A percentile compares a stretch with the other conserved stretches of the same genome.
Evolutionary conservation across 2,329 filamentous ascomycete species (phyloP).

Genomic region (Zymoseptoria pseudotritici): DNA sequence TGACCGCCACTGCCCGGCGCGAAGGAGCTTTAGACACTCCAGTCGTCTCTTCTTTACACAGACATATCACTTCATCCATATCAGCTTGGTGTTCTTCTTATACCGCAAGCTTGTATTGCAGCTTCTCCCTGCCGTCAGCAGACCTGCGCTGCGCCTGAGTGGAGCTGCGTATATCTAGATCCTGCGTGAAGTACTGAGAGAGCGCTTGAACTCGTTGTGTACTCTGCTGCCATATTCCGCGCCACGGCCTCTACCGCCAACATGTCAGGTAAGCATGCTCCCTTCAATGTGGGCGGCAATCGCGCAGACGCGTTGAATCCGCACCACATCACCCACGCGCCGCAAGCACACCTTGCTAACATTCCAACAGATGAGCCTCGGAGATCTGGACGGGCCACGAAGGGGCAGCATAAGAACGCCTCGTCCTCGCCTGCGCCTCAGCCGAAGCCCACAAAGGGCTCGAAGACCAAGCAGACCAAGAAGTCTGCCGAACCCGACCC

Average conservation of each 20-base stretch:
- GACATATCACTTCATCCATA: neutral
- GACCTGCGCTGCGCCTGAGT: neutral
- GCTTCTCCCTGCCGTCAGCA: neutral
- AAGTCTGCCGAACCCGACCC: slow-evolving; percentile 50
- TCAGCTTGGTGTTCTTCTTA: neutral
- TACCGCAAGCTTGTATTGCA: neutral
- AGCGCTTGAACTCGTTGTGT: slow-evolving; percentile 14
- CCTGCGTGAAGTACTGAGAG: slow-evolving; percentile 16
- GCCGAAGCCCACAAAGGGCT: slow-evolving; percentile 36
- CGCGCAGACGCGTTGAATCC: neutral
- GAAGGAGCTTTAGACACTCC: neutral
- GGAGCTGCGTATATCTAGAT: slow-evolving; percentile 13
- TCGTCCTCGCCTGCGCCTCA: slow-evolving; percentile 45
- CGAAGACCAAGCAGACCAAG: slow-evolving; percentile 35
- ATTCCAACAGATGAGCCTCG: slow-evolving; percentile 64
- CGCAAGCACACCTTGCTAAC: slow-evolving; percentile 7
- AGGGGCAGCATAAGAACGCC: slow-evolving; percentile 91
- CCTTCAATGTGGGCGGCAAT: neutral
- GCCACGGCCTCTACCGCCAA: slow-evolving; percentile 5
- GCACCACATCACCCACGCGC: neutral
- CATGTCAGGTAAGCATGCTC: slow-evolving; percentile 18
- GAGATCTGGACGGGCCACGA: slow-evolving; percentile 90
- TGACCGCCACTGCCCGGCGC: neutral
- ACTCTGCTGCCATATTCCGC: slow-evolving; percentile 7
- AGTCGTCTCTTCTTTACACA: neutral